phyloP scores from a whole-genome alignment of 2,329 filamentous ascomycete genomes.

The Coniochaeta pulveracea region DNA sequence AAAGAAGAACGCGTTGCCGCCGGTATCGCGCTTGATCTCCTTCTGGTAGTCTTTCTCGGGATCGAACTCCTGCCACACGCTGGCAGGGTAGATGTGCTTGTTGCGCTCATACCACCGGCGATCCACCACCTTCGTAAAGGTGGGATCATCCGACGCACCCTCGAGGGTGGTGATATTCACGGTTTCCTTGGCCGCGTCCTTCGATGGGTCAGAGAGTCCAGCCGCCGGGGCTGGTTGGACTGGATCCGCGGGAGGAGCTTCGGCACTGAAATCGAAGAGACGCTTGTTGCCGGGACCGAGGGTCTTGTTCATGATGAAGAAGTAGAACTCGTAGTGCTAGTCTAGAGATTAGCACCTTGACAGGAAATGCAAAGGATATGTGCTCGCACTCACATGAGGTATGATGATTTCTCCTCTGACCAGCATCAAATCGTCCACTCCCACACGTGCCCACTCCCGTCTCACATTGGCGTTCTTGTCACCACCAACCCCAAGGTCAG shows the following conservation, averaged over 20 bases:
- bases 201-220: conserved; percentile 24
- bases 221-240: conserved; percentile 14
- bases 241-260: conserved; percentile 24
- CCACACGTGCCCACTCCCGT: conserved; percentile 83
- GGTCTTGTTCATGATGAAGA: conserved; percentile 86
- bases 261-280: conserved; percentile 64
- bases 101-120: conserved; percentile 94
- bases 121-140: conserved; percentile 86
- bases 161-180: conserved; percentile 50
- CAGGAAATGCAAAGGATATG: not conserved
- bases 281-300: conserved; percentile 58
- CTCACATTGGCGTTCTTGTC: conserved; percentile 52
- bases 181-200: conserved; percentile 23
- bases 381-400: conserved; percentile 62
- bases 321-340: conserved; percentile 95
- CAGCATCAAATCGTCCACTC: conserved; percentile 90
- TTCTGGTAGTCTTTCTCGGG: conserved; percentile 74
- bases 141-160: conserved; percentile 67
- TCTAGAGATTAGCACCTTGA: conserved; percentile 13
- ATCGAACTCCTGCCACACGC: conserved; percentile 91
- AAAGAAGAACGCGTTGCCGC: conserved; percentile 92
- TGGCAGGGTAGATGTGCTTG: conserved; percentile 96
- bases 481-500: conserved; percentile 64
- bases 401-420: conserved; percentile 86
- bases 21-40: conserved; percentile 68